A percentile compares a stretch with the other conserved stretches of the same genome.
phyloP scores from a whole-genome alignment of 257 asterid species.

The Plantago elongata region DNA sequence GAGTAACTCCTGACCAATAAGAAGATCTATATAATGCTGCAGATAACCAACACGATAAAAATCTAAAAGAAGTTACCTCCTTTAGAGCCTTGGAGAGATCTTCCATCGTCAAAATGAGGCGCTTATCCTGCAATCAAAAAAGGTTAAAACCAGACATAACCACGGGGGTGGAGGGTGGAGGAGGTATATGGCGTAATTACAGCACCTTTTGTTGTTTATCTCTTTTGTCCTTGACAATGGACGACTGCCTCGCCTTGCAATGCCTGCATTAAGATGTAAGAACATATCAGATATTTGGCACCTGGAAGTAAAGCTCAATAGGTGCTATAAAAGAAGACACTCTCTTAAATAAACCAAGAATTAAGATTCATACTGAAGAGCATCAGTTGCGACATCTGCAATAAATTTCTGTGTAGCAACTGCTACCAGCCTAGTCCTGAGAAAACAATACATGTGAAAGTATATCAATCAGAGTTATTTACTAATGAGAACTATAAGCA shows the following conservation, averaged over 20 bases:
- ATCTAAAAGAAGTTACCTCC: slow-evolving; percentile 49
- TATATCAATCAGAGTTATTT: slow-evolving; percentile 8
- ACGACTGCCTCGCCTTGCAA: slow-evolving; percentile 85
- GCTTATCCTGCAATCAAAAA: slow-evolving; percentile 68
- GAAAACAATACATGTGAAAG: slow-evolving; percentile 6
- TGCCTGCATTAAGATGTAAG: slow-evolving; percentile 48
- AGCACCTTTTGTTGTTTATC: slow-evolving; percentile 94
- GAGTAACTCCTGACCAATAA: background rate
- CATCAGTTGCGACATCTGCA: slow-evolving; percentile 93
- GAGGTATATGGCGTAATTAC: slow-evolving; percentile 8
- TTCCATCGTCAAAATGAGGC: slow-evolving; percentile 87
- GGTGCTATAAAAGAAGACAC: background rate
- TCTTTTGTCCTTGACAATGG: slow-evolving; percentile 80
- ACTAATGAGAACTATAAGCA: background rate
- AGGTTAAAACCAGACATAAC: slow-evolving; percentile 22
- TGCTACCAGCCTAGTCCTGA: slow-evolving; percentile 90
- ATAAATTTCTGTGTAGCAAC: slow-evolving; percentile 97
- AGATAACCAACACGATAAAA: background rate
- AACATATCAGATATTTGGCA: background rate
- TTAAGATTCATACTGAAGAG: slow-evolving; percentile 75
- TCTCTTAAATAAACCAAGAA: background rate
- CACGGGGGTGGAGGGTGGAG: slow-evolving; percentile 1
- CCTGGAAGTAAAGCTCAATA: background rate
- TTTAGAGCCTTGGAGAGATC: slow-evolving; percentile 90
- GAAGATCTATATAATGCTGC: background rate